Percentiles rank a stretch among this genome's conserved stretches.
phyloP scores from a whole-genome alignment of 2,329 filamentous ascomycete species.

The Ophiostoma ulmi region DNA sequence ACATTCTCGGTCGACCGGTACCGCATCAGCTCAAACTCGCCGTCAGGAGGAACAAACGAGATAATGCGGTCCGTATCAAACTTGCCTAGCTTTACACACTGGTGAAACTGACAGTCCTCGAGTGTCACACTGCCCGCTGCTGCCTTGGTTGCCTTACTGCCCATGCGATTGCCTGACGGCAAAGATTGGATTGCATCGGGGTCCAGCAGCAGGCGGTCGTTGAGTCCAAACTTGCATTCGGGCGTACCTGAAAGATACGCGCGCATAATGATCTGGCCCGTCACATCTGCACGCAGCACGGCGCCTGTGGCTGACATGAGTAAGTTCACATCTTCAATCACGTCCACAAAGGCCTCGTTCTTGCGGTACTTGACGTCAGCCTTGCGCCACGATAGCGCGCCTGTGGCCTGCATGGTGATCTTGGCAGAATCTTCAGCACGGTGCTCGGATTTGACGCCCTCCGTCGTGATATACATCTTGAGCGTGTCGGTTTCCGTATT shows the following conservation, averaged over 20 bases:
- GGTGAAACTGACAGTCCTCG: slow-evolving; percentile 98
- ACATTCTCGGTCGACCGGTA: slow-evolving; percentile 98
- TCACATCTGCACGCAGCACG: slow-evolving; percentile 91
- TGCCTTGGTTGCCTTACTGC: slow-evolving; percentile 86
- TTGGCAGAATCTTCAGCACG: slow-evolving; percentile 88
- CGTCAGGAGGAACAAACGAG: slow-evolving; percentile 92
- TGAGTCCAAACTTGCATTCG: slow-evolving; percentile 98
- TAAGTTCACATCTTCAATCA: slow-evolving; percentile 97
- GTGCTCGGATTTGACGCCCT: slow-evolving; percentile 90
- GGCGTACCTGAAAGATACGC: slow-evolving; percentile 94
- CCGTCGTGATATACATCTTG: slow-evolving; percentile 99
- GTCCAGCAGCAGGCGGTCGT: slow-evolving; percentile 90
- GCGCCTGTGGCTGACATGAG: slow-evolving; percentile 98
- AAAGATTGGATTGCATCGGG: slow-evolving; percentile 60
- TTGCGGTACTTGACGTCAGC: slow-evolving; percentile 98
- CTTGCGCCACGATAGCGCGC: slow-evolving; percentile 92
- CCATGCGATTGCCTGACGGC: slow-evolving; percentile 69
- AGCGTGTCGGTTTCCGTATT: slow-evolving; percentile 98
- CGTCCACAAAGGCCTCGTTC: slow-evolving; percentile 98
- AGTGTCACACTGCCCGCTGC: slow-evolving; percentile 92
- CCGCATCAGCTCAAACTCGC: slow-evolving; percentile 97
- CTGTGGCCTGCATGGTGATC: slow-evolving; percentile 99
- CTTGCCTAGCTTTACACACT: slow-evolving; percentile 95
- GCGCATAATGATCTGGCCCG: slow-evolving; percentile 96
- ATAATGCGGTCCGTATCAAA: slow-evolving; percentile 97